Evolutionary conservation across 129 eudicot genomes (phyloP), one percentile per base, ranked within the genome.

Genomic region (Lactuca sativa): DNA sequence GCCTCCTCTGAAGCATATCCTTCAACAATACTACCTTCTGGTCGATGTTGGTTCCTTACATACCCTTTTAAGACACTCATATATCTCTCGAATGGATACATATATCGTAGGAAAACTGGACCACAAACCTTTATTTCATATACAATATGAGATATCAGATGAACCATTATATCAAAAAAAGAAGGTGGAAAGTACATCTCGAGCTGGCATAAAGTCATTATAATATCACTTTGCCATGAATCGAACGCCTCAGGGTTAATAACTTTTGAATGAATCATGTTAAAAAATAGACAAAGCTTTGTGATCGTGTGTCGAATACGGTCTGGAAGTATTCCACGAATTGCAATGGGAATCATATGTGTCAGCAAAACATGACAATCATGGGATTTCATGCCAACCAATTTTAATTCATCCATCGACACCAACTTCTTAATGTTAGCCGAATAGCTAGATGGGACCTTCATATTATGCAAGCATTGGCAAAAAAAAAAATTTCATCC

Each of bases 41-140:
- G 62, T 9, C 37, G 38, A 57, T 57, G 13, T 57, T n/a, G 15
- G 14, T 57, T 57, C 36, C 62, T 57, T 25, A 57, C 62, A 57
- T 57, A 58, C 11, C 63, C 63, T 30, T 58, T 58, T 58, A 58
- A 58, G 36, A 58, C 13, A 10, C 63, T 37, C 41, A 58, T 58
- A 21, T 57, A 57, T 30, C 62, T 57, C 62, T 57, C 62, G 6
- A 57, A 57, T 25, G 37, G 62, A 57, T 58, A 58, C 63, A 58
- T 58, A 2, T 58, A 58, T 15, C 40, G 41, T 31, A 58, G 38
- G 38, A 58, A 58, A 6, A 58, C 8, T 1, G 16, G 63, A 25
- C 63, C 63, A 58, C 38, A 6, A 21, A 11, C 1, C 34, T 59
- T 59, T 59, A 59, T 59, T 33, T 59, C 64, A 13, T 15, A 8